Conservation (phyloP, 805 yeast species). For the Geotrichum ghanense region DNA sequence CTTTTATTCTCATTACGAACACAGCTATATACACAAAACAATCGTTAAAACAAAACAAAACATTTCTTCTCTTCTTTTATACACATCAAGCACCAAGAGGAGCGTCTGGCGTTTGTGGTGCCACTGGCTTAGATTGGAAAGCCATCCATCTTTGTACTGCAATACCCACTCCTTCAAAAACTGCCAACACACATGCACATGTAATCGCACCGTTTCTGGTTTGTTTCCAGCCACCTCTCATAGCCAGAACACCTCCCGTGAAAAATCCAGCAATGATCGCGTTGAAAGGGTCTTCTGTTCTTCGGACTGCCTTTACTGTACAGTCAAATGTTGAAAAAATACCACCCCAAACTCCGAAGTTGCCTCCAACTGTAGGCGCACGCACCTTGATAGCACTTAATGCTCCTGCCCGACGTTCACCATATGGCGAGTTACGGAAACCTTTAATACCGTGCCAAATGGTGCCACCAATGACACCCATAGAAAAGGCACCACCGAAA, state of each 20-base stretch:
- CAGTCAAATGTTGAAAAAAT: slow-evolving; percentile 92
- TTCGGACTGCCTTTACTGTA: slow-evolving; percentile 87
- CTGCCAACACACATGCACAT: slow-evolving; percentile 94
- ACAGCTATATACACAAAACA: neutral
- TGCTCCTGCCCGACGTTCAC: slow-evolving; percentile 89
- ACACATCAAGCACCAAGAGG: slow-evolving; percentile 15
- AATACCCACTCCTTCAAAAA: slow-evolving; percentile 96
- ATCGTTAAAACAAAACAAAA: neutral
- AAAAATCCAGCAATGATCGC: slow-evolving; percentile 96
- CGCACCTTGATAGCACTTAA: slow-evolving; percentile 84
- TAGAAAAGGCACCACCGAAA: slow-evolving; percentile 97
- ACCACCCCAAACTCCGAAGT: slow-evolving; percentile 99
- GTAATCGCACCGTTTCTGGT: slow-evolving; percentile 93
- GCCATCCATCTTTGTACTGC: slow-evolving; percentile 89
- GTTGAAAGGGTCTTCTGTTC: slow-evolving; percentile 97
- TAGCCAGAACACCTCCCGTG: slow-evolving; percentile 95
- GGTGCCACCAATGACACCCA: slow-evolving; percentile 98
- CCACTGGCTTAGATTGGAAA: slow-evolving; percentile 56
- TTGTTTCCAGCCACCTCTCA: slow-evolving; percentile 98
- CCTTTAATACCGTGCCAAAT: slow-evolving; percentile 99
- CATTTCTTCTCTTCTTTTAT: neutral
- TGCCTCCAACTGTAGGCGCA: slow-evolving; percentile 98
- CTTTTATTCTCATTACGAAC: neutral
- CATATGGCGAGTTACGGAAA: slow-evolving; percentile 90
- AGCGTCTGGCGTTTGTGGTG: slow-evolving; percentile 25